Conservation (phyloP, 352 stramenopile species). For the Pythium dissimile region DNA sequence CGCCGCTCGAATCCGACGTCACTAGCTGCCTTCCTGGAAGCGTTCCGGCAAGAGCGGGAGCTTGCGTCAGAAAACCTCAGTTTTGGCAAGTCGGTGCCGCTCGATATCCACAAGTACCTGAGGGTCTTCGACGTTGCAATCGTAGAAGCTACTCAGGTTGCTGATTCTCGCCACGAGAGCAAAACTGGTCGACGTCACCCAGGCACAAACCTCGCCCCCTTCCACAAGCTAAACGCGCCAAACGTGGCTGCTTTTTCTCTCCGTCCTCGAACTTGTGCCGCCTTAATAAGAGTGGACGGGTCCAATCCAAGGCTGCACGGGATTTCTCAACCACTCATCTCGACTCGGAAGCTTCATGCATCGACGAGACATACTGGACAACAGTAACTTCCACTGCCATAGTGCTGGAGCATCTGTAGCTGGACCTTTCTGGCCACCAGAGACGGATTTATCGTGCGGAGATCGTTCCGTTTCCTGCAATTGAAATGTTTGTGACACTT, state of each 20-base stretch:
- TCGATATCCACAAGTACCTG: slow-evolving; percentile 25
- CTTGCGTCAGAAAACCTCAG: slow-evolving; percentile 19
- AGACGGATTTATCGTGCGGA: no score
- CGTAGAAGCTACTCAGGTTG: no score
- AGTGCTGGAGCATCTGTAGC: no score
- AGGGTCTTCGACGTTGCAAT: no score
- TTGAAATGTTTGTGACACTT: no score
- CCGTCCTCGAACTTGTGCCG: neutral
- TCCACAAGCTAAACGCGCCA: neutral
- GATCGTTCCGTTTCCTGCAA: no score
- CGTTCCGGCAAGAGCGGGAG: slow-evolving; percentile 15
- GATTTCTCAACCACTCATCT: neutral
- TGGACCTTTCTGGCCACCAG: no score
- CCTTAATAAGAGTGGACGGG: neutral
- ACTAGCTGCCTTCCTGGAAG: slow-evolving; percentile 23
- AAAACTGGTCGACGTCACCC: neutral
- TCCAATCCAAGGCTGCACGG: neutral
- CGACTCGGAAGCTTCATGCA: no score
- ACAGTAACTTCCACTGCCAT: no score
- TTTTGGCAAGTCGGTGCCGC: slow-evolving; percentile 33
- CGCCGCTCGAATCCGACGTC: slow-evolving; percentile 20
- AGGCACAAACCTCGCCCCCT: neutral
- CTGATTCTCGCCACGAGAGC: no score
- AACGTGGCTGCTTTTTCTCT: no score
- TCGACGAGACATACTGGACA: no score